Conservation (phyloP, 805 yeast species). For the Lipomyces mesembrius region DNA sequence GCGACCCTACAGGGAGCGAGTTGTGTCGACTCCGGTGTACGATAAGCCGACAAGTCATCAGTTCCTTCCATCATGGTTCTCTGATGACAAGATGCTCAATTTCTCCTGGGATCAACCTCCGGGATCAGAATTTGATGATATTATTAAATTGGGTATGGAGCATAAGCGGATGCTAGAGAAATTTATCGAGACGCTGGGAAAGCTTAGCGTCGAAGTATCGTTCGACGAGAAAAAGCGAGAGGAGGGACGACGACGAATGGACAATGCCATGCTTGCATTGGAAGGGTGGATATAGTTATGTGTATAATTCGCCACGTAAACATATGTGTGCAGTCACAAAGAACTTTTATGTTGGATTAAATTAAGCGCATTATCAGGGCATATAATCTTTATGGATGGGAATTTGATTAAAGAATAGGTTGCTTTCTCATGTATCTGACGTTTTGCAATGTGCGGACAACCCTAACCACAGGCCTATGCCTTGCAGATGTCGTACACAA, state of each 20-base stretch:
- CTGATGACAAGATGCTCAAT: slow-evolving; percentile 10
- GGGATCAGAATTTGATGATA: slow-evolving; percentile 23
- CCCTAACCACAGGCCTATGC: too few relatives aligned
- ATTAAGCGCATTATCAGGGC: background rate
- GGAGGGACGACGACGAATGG: slow-evolving; percentile 78
- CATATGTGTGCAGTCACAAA: background rate
- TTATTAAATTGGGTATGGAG: slow-evolving; percentile 31
- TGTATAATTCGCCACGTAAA: background rate
- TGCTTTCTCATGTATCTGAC: too few relatives aligned
- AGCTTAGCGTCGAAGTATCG: slow-evolving; percentile 89
- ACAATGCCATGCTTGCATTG: slow-evolving; percentile 79
- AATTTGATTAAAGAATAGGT: too few relatives aligned
- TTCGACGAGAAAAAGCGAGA: slow-evolving; percentile 78
- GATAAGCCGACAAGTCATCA: slow-evolving; percentile 10
- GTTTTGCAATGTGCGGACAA: too few relatives aligned
- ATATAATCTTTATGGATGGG: too few relatives aligned
- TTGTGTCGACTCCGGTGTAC: slow-evolving; percentile 17
- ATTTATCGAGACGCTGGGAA: slow-evolving; percentile 80
- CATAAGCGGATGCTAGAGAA: slow-evolving; percentile 65
- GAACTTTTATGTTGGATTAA: background rate
- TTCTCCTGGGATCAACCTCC: slow-evolving; percentile 18
- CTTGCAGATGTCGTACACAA: too few relatives aligned
- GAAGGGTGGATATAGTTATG: slow-evolving; percentile 65
- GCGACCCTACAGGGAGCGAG: slow-evolving; percentile 18
- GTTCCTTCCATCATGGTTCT: slow-evolving; percentile 8